Base-by-base conservation (phyloP, 768 basidiomycete species). In the Mycena epipterygia region DNA sequence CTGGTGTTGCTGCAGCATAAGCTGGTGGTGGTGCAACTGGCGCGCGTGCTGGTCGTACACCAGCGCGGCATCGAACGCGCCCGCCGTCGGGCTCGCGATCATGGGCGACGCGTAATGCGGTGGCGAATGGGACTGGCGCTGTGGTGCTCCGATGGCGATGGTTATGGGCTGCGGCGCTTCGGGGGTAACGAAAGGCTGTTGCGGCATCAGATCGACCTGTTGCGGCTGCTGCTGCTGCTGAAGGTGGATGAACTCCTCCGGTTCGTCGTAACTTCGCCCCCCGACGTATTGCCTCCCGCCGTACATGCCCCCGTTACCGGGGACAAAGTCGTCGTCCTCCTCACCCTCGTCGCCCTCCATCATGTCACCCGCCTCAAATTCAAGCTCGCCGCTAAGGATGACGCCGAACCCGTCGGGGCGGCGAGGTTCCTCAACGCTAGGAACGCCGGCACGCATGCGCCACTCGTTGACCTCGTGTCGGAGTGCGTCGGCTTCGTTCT, bases 381-480 rank as follows among this genome's bases (percentile, higher is more conserved):
- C 93, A 68, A 93, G 83, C 76, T 94, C 93, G 55, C 90, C 93
- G 51, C 81, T 84, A 19, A 93, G 84, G 51, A 94, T 86, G 88
- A 92, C 90, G 52, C 84, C 81, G 79, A 95, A 94, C 48, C 87
- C 92, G 32, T 94, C 91, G 32, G 90, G 87, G 68, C 93, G 87
- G 44, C 89, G 82, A 17, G 93, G 92, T 76, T 95, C 93, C 57
- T 95, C 93, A 69, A 91, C 85, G 71, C 87, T 88, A 35, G 90
- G 90, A 66, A 96, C 87, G 32, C 88, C 90, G n/a, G 90, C 89
- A 56, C 93, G 90, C 75, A 90, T 89, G 68, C 96, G 92, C 94
- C 96, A 98, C 69, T 96, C 94, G 82, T 98, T 98, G 76, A 98
- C 87, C 79, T 99, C 96, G 51, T 91, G 88, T 55, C 96, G 89